Percentiles rank a stretch among this genome's conserved stretches.
phyloP scores from a whole-genome alignment of 176 grass and related monocot genomes.

The Hyparrhenia diplandra region DNA sequence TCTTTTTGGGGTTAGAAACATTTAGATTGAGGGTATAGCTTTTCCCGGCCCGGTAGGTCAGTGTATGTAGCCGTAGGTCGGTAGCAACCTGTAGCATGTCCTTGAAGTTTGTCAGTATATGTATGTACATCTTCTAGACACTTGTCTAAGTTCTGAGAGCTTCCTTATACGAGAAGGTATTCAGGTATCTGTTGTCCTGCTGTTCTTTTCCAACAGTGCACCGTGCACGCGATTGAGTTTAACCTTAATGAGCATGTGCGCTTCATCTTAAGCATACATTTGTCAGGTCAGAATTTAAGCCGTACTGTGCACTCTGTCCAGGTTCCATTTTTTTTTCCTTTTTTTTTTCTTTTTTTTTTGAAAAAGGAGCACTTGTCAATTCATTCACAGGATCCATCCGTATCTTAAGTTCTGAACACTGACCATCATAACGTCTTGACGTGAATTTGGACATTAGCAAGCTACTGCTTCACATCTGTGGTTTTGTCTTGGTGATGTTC shows the following conservation, averaged over 20 bases:
- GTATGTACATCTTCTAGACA: slow-evolving; percentile 38
- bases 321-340: no score
- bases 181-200: background rate
- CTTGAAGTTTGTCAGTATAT: slow-evolving; percentile 13
- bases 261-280: background rate
- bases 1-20: slow-evolving; percentile 17
- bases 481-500: background rate
- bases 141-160: slow-evolving; percentile 3
- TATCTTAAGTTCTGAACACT: background rate
- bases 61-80: slow-evolving; percentile 27
- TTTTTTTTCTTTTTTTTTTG: no score
- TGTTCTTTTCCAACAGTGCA: background rate
- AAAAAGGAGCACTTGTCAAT: no score
- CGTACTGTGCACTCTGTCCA: background rate
- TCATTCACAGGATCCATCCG: background rate
- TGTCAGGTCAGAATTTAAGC: background rate
- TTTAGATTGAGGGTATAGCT: slow-evolving; percentile 32
- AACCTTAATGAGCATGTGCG: background rate
- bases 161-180: slow-evolving; percentile 8
- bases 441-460: background rate
- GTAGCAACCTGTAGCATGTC: slow-evolving; percentile 26
- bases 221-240: background rate
- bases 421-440: background rate
- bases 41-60: background rate
- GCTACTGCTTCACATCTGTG: background rate